Evolutionary conservation across 441 rosid genomes (phyloP).

Genomic region (Gossypium davidsonii): DNA sequence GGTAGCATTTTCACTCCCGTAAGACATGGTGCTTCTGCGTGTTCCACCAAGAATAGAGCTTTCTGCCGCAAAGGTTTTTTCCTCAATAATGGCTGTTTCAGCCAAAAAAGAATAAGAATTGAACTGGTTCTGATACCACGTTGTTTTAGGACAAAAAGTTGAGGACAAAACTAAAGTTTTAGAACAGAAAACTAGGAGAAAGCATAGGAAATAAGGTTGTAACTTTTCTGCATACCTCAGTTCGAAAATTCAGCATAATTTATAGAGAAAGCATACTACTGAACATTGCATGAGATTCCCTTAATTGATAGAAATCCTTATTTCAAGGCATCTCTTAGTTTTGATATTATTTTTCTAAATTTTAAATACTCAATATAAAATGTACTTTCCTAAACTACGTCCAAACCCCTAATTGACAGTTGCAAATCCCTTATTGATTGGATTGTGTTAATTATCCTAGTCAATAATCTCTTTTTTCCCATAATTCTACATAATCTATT

Average conservation of each 20-base stretch:
- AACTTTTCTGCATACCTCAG: neutral
- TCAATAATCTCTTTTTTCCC: neutral
- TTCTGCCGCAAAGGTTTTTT: neutral
- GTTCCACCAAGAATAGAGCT: neutral
- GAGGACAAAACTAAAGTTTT: neutral
- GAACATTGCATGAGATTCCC: neutral
- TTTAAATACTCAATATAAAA: neutral
- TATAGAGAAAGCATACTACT: neutral
- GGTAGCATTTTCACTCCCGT: neutral
- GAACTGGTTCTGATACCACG: neutral
- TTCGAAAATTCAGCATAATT: neutral
- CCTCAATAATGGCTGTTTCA: neutral
- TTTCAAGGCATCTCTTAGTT: neutral
- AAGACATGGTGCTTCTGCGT: neutral
- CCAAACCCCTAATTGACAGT: neutral
- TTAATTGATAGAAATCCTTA: neutral
- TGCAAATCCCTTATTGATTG: neutral
- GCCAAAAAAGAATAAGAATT: neutral
- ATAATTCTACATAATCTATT: neutral
- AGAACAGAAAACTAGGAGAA: neutral
- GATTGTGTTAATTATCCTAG: neutral
- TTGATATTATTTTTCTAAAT: neutral
- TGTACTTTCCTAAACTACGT: neutral
- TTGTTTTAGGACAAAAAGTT: neutral
- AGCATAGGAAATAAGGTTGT: neutral